These are phyloP conservation scores for Starmerella khaoyaiensis DNA, from an alignment of 805 yeast species.

Conservation along the genomic window DNA sequence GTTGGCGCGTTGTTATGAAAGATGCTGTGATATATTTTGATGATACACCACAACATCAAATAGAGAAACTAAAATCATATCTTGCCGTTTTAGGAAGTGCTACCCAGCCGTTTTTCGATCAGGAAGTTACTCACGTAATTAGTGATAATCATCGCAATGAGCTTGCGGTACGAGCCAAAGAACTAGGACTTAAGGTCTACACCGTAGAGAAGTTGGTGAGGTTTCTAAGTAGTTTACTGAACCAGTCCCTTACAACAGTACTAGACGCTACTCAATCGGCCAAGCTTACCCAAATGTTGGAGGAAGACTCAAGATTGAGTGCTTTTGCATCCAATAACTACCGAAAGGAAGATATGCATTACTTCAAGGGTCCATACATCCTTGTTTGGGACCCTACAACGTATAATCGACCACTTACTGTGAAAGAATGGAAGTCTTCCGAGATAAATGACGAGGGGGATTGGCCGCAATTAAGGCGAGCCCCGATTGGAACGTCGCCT, in stretches of 20 bases:
- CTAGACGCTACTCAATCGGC: constrained; percentile 24
- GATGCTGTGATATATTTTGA: constrained; percentile 52
- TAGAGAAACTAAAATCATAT: constrained; percentile 23
- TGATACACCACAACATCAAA: constrained; percentile 28
- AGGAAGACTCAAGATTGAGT: constrained; percentile 46
- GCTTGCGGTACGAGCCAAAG: constrained; percentile 50
- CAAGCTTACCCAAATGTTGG: constrained; percentile 46
- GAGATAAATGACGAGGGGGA: constrained; percentile 26
- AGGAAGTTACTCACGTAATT: constrained; percentile 61
- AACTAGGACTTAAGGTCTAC: constrained; percentile 69
- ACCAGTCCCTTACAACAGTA: constrained; percentile 11
- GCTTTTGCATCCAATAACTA: constrained; percentile 75
- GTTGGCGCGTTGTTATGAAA: constrained; percentile 51
- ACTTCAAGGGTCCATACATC: constrained; percentile 61
- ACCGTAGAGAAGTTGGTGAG: constrained; percentile 71
- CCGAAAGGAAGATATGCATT: constrained; percentile 69
- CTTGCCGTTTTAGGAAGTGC: constrained; percentile 29
- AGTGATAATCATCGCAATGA: constrained; percentile 45
- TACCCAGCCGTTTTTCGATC: constrained; percentile 46
- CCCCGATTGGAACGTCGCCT: constrained; percentile 69
- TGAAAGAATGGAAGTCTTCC: constrained; percentile 61
- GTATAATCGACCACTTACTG: constrained; percentile 63
- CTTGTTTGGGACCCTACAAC: constrained; percentile 72
- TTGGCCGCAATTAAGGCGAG: constrained; percentile 49
- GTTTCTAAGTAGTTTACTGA: constrained; percentile 38